A percentile compares a stretch with the other conserved stretches of the same genome.
These are phyloP conservation scores for Dictyostelium discoideum DNA, from an alignment of 78 protist genomes.

Conservation along the genomic window DNA sequence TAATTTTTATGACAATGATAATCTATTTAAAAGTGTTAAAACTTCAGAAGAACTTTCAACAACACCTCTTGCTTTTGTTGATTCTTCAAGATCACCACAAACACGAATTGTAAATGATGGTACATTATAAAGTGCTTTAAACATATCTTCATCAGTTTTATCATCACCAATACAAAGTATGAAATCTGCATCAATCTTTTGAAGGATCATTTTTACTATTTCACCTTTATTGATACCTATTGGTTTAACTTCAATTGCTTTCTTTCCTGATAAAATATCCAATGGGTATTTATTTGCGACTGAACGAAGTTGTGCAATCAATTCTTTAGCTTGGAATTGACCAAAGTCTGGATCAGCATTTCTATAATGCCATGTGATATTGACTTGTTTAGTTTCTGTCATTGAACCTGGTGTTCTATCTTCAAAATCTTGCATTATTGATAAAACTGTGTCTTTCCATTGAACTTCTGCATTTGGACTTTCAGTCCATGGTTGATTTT, in stretches of 20 bases:
- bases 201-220: constrained; percentile 39
- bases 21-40: constrained; percentile 5
- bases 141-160: constrained; percentile 82
- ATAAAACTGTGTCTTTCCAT: constrained; percentile 73
- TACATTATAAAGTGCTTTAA: constrained; percentile 15
- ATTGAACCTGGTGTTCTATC: constrained; percentile 89
- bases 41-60: constrained; percentile 4
- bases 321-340: constrained; percentile 66
- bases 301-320: constrained; percentile 56
- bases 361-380: constrained; percentile 81
- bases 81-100: constrained; percentile 4
- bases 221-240: constrained; percentile 76
- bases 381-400: constrained; percentile 61
- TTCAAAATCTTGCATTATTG: constrained; percentile 66
- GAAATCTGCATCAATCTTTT: constrained; percentile 29
- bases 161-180: constrained; percentile 77
- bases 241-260: constrained; percentile 81
- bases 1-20: neutral
- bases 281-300: constrained; percentile 61
- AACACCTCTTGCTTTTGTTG: constrained; percentile 26
- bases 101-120: constrained; percentile 19
- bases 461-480: constrained; percentile 4
- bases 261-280: constrained; percentile 64
- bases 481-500: constrained; percentile 56
- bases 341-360: constrained; percentile 89